Conservation (phyloP, 768 basidiomycete species). For the Crassisporium funariophilum region DNA sequence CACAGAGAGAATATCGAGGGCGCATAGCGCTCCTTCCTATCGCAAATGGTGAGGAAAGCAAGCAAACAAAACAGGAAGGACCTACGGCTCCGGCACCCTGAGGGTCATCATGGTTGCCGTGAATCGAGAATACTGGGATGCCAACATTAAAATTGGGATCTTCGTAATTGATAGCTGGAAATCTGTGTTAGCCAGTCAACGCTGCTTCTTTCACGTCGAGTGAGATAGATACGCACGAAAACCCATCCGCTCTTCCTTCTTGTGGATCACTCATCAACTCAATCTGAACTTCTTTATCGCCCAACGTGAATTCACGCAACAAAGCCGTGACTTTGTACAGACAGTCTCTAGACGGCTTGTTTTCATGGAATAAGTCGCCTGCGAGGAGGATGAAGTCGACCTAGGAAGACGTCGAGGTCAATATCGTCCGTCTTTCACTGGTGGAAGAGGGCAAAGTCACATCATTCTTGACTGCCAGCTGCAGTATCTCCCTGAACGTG, state of each 20-base stretch:
- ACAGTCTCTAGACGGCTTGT: constrained; percentile 88
- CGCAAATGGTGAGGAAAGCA: neutral
- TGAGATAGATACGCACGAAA: constrained; percentile 83
- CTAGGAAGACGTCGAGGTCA: constrained; percentile 40
- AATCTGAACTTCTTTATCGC: constrained; percentile 85
- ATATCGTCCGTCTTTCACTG: constrained; percentile 7
- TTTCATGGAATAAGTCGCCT: constrained; percentile 98
- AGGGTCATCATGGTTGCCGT: constrained; percentile 99
- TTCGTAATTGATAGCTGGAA: constrained; percentile 96
- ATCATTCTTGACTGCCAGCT: constrained; percentile 86
- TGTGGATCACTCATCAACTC: constrained; percentile 92
- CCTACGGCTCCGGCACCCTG: constrained; percentile 91
- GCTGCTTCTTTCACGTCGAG: no score
- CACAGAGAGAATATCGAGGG: constrained; percentile 92
- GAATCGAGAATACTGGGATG: constrained; percentile 98
- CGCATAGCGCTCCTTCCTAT: constrained; percentile 93
- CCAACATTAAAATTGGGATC: constrained; percentile 93
- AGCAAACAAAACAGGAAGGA: constrained; percentile 8
- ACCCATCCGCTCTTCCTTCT: constrained; percentile 85
- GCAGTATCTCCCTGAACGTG: constrained; percentile 91
- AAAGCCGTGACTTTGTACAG: constrained; percentile 88
- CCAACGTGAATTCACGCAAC: constrained; percentile 87
- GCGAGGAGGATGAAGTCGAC: constrained; percentile 96
- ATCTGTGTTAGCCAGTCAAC: no score
- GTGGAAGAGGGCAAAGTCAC: constrained; percentile 42